A percentile compares a stretch with the other conserved stretches of the same genome.
phyloP scores from a whole-genome alignment of 768 basidiomycete species.

The Lentinula aciculospora region DNA sequence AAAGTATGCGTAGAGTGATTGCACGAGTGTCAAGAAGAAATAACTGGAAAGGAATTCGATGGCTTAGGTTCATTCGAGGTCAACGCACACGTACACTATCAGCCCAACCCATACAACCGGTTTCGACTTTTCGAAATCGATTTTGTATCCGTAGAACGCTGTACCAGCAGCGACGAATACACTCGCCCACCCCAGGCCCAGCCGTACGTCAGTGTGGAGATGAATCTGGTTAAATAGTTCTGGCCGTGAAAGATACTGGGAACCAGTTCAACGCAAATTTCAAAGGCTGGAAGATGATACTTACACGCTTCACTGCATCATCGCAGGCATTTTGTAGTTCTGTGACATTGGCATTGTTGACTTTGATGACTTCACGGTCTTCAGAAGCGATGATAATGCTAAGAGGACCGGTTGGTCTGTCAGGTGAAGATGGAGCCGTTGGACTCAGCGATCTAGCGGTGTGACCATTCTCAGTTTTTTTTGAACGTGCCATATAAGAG shows the following conservation, averaged over 20 bases:
- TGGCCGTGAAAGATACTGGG: slow-evolving; percentile 75
- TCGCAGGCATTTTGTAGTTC: slow-evolving; percentile 75
- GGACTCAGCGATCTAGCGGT: slow-evolving; percentile 6
- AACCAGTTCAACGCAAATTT: background rate
- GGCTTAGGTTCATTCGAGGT: slow-evolving; percentile 3
- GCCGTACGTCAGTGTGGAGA: slow-evolving; percentile 82
- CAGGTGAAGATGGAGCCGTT: slow-evolving; percentile 22
- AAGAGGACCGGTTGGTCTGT: slow-evolving; percentile 51
- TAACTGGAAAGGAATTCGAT: slow-evolving; percentile 45
- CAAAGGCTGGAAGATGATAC: slow-evolving; percentile 14
- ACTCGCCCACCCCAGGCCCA: slow-evolving; percentile 82
- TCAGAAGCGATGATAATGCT: slow-evolving; percentile 36
- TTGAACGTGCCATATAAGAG: slow-evolving; percentile 10
- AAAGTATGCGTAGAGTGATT: slow-evolving; percentile 82
- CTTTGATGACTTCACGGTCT: slow-evolving; percentile 51
- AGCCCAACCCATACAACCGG: slow-evolving; percentile 74
- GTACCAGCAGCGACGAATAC: slow-evolving; percentile 79
- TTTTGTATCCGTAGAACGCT: slow-evolving; percentile 79
- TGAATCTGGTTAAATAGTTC: slow-evolving; percentile 84
- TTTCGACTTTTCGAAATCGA: slow-evolving; percentile 89
- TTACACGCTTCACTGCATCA: slow-evolving; percentile 85
- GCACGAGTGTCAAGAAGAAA: slow-evolving; percentile 60
- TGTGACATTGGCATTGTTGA: slow-evolving; percentile 51
- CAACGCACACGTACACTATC: slow-evolving; percentile 49
- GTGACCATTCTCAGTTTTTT: slow-evolving; percentile 9